A percentile compares a stretch with the other conserved stretches of the same genome.
These are phyloP conservation scores for Chamaecyparis obtusa DNA, from an alignment of 75 land plant species.

Conservation along the genomic window DNA sequence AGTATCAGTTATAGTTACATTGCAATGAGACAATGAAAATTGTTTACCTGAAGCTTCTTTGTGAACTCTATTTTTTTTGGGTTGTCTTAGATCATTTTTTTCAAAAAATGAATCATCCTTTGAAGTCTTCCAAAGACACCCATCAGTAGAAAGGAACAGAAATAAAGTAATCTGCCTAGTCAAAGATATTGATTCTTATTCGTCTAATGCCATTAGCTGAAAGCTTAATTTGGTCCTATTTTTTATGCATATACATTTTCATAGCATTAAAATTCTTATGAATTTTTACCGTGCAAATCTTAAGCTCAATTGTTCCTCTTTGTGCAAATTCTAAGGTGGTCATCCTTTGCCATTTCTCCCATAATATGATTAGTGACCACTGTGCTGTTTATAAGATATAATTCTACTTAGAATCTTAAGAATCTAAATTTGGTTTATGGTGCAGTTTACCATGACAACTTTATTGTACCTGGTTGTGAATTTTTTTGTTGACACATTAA, in stretches of 20 bases:
- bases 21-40: background rate
- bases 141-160: no score
- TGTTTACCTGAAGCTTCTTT: background rate
- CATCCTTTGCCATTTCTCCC: background rate
- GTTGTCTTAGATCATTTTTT: background rate
- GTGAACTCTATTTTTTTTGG: background rate
- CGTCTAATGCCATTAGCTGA: background rate
- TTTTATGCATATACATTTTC: background rate
- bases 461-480: background rate
- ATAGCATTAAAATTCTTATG: background rate
- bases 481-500: background rate
- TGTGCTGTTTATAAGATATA: background rate
- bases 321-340: background rate
- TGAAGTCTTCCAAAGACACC: no score
- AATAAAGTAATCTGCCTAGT: no score
- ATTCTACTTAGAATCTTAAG: background rate
- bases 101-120: background rate
- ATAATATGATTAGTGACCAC: background rate
- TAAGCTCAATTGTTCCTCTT: background rate
- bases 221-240: background rate
- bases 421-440: background rate
- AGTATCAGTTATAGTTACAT: background rate
- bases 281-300: background rate
- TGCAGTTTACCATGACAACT: background rate
- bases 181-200: background rate